phyloP scores from a whole-genome alignment of 106 monocot species.

The Dendrobium nobile region DNA sequence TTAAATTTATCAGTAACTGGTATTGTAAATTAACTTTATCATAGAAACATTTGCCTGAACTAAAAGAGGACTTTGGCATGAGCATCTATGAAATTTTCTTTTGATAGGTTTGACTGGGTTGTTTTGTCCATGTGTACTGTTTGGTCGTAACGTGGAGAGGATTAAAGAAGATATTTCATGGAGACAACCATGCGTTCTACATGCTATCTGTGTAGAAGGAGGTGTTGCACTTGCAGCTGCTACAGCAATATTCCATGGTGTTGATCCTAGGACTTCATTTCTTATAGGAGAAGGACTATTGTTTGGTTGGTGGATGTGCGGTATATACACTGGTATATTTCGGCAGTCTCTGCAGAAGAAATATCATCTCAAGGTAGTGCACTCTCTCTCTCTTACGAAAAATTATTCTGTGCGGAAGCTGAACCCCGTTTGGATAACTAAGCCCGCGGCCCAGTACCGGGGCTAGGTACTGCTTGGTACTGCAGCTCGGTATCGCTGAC shows the following conservation, averaged over 20 bases:
- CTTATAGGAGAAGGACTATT: constrained; percentile 76
- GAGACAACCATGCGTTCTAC: constrained; percentile 58
- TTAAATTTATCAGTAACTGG: neutral
- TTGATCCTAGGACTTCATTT: constrained; percentile 72
- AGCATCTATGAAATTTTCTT: neutral
- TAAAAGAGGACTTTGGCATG: neutral
- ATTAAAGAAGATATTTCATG: constrained; percentile 68
- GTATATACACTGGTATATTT: constrained; percentile 72
- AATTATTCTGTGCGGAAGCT: no score
- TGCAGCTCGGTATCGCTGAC: no score
- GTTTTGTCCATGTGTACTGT: constrained; percentile 85
- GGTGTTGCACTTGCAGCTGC: constrained; percentile 69
- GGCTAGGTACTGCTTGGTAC: no score
- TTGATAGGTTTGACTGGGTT: constrained; percentile 64
- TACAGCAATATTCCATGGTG: constrained; percentile 66
- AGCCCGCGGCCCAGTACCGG: no score
- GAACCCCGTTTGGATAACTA: no score
- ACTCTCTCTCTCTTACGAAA: neutral
- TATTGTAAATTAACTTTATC: neutral
- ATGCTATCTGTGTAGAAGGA: constrained; percentile 79
- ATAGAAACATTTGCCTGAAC: neutral
- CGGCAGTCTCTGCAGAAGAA: constrained; percentile 82
- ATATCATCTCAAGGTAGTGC: constrained; percentile 78
- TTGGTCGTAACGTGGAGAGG: constrained; percentile 73
- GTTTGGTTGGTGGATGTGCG: constrained; percentile 92